Conservation (phyloP, 176 grass and related monocot species). For the Metroxylon sagu region DNA sequence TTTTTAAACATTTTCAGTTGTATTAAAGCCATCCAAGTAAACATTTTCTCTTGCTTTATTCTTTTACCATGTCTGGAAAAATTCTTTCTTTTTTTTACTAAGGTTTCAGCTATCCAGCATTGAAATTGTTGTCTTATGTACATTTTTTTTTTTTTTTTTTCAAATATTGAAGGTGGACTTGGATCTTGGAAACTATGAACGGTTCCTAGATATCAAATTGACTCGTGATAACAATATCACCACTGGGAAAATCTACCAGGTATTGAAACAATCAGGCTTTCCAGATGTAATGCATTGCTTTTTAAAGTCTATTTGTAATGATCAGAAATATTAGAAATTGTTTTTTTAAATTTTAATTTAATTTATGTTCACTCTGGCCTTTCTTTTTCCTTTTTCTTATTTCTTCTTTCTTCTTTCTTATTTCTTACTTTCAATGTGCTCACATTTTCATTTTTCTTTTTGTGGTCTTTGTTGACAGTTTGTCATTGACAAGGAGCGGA, state of each 20-base stretch:
- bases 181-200: conserved; percentile 70
- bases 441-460: conserved; percentile 11
- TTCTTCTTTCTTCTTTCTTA: neutral
- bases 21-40: no score
- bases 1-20: no score
- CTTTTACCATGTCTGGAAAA: no score
- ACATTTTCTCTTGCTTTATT: no score
- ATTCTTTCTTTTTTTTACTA: no score
- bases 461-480: conserved; percentile 33
- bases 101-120: no score
- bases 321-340: no score
- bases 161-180: conserved; percentile 47
- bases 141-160: neutral
- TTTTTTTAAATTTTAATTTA: no score
- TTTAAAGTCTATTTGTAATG: neutral
- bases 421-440: conserved; percentile 21
- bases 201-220: conserved; percentile 66
- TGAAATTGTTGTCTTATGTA: conserved; percentile 2
- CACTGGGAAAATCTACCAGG: conserved; percentile 74
- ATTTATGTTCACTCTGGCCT: no score
- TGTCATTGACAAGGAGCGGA: conserved; percentile 67
- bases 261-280: conserved; percentile 6
- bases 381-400: neutral
- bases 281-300: neutral
- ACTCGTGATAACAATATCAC: conserved; percentile 73